Evolutionary conservation across 352 stramenopile genomes (phyloP).

Genomic region (Globisporangium heterothallicum): DNA sequence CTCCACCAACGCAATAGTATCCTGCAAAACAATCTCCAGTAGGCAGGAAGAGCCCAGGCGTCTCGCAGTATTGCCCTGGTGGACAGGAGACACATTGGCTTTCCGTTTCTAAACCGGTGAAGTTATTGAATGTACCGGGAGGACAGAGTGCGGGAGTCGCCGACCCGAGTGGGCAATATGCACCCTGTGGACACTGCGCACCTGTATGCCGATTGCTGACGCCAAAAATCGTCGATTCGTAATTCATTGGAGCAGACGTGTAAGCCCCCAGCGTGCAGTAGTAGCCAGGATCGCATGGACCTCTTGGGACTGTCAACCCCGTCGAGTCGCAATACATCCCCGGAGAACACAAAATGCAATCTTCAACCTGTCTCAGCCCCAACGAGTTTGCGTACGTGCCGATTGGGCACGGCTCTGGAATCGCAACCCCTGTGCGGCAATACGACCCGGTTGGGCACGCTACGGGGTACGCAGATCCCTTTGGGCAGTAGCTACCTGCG

Average conservation of each 20-base stretch:
- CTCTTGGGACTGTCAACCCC: slow-evolving; percentile 60
- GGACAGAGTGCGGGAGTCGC: slow-evolving; percentile 54
- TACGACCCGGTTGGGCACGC: slow-evolving; percentile 81
- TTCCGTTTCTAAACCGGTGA: slow-evolving; percentile 57
- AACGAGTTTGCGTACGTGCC: slow-evolving; percentile 86
- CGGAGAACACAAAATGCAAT: slow-evolving; percentile 84
- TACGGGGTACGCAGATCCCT: slow-evolving; percentile 53
- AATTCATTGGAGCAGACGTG: slow-evolving; percentile 86
- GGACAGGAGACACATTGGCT: slow-evolving; percentile 79
- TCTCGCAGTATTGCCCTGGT: slow-evolving; percentile 72
- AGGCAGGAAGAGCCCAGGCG: slow-evolving; percentile 50
- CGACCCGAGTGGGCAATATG: slow-evolving; percentile 70
- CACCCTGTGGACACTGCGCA: slow-evolving; percentile 56
- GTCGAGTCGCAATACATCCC: slow-evolving; percentile 90
- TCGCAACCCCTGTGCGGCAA: slow-evolving; percentile 74
- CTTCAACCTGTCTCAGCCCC: slow-evolving; percentile 67
- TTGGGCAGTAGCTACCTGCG: slow-evolving; percentile 60
- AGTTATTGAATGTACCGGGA: slow-evolving; percentile 70
- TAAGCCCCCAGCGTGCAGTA: slow-evolving; percentile 89
- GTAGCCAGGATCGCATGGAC: slow-evolving; percentile 85
- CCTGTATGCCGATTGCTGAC: slow-evolving; percentile 61
- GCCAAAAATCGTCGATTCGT: slow-evolving; percentile 57
- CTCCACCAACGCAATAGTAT: slow-evolving; percentile 72
- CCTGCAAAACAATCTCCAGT: slow-evolving; percentile 72
- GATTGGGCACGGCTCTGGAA: slow-evolving; percentile 83